These are phyloP conservation scores for Aspergillus aculeatus DNA, from an alignment of 2,329 filamentous ascomycete species.

Conservation along the genomic window DNA sequence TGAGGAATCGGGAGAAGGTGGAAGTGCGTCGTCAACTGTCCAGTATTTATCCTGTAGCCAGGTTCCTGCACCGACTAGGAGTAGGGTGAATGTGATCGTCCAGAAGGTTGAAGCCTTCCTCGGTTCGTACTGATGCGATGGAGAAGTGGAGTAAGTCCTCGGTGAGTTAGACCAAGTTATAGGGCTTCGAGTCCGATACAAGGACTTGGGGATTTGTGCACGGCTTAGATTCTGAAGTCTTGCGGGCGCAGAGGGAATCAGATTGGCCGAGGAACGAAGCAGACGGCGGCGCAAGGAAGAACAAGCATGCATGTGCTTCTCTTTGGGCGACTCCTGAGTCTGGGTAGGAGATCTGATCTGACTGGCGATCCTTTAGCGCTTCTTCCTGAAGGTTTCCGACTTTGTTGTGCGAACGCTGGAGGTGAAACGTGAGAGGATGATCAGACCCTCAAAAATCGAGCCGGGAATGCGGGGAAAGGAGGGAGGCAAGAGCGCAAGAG, in stretches of 20 bases:
- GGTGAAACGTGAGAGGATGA: constrained; percentile 2
- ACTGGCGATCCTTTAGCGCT: not conserved
- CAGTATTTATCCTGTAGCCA: constrained; percentile 36
- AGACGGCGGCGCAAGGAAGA: constrained; percentile 30
- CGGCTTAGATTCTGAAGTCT: constrained; percentile 14
- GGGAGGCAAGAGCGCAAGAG: constrained; percentile 1
- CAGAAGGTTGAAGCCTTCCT: constrained; percentile 40
- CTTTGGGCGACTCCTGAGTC: constrained; percentile 9
- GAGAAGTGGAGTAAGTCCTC: constrained; percentile 28
- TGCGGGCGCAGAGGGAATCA: constrained; percentile 18
- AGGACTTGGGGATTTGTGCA: constrained; percentile 22
- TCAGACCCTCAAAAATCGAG: constrained; percentile 4
- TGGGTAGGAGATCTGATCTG: not conserved
- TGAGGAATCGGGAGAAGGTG: constrained; percentile 12
- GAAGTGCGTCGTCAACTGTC: constrained; percentile 14
- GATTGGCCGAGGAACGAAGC: constrained; percentile 32
- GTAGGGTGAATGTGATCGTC: constrained; percentile 34
- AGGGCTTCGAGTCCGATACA: constrained; percentile 20
- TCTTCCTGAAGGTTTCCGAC: not conserved
- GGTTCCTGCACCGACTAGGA: constrained; percentile 35
- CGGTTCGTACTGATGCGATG: constrained; percentile 23
- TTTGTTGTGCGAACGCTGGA: not conserved
- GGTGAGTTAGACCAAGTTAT: constrained; percentile 24
- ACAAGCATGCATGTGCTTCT: constrained; percentile 38
- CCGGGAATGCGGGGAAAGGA: constrained; percentile 6